A percentile compares a stretch with the other conserved stretches of the same genome.
Conservation (phyloP, 306 rosid species). For the Vicia faba region DNA sequence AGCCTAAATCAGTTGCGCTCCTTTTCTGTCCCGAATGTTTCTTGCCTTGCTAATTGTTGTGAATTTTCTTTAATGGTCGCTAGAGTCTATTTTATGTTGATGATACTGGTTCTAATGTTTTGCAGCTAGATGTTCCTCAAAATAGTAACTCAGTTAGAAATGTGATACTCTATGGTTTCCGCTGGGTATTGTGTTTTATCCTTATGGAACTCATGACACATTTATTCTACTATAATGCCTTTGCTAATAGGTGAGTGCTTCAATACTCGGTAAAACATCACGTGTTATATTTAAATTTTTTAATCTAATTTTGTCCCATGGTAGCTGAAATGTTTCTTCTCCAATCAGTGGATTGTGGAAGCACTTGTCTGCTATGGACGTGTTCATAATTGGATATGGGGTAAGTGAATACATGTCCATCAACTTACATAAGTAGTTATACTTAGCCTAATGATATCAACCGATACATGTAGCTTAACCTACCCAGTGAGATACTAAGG, state of each 20-base stretch:
- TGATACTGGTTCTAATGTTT: slow-evolving; percentile 30
- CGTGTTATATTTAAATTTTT: slow-evolving; percentile 6
- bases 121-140: slow-evolving; percentile 82
- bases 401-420: slow-evolving; percentile 54
- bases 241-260: slow-evolving; percentile 74
- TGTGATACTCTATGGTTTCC: slow-evolving; percentile 63
- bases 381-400: slow-evolving; percentile 93
- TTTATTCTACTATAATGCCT: slow-evolving; percentile 81
- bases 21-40: slow-evolving; percentile 19
- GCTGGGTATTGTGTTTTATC: slow-evolving; percentile 74
- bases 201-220: slow-evolving; percentile 86
- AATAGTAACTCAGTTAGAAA: slow-evolving; percentile 54
- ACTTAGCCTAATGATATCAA: slow-evolving; percentile 1
- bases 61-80: slow-evolving; percentile 17
- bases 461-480: slow-evolving; percentile 12
- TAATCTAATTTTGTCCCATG: slow-evolving; percentile 30
- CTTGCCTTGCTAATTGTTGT: slow-evolving; percentile 14
- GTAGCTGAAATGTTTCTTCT: slow-evolving; percentile 41
- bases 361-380: slow-evolving; percentile 73
- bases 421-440: slow-evolving; percentile 28
- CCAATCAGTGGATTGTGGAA: slow-evolving; percentile 71
- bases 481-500: slow-evolving; percentile 23
- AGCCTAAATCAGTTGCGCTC: slow-evolving; percentile 16
- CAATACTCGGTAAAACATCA: slow-evolving; percentile 22
- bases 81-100: slow-evolving; percentile 33